Evolutionary conservation across 2,329 filamentous ascomycete genomes (phyloP).

Genomic region (Phyllosticta ampelicida): DNA sequence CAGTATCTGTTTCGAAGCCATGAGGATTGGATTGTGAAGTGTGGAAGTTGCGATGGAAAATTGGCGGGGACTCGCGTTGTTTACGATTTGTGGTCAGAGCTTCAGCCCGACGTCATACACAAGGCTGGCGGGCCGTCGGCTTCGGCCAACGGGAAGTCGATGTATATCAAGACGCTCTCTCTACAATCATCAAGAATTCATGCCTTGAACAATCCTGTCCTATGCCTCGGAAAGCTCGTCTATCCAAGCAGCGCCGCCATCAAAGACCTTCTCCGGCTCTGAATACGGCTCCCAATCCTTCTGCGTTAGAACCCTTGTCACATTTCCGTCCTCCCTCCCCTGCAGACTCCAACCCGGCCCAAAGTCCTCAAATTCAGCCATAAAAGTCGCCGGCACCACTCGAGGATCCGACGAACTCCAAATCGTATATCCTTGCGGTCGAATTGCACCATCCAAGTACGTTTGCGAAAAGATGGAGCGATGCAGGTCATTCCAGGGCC

Average conservation of each 20-base stretch:
- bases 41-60: background rate
- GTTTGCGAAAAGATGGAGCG: conserved; percentile 46
- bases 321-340: conserved; percentile 30
- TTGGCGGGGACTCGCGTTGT: background rate
- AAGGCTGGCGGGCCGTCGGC: conserved; percentile 1
- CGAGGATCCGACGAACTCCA: conserved; percentile 38
- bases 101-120: conserved; percentile 5
- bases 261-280: conserved; percentile 36
- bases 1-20: background rate
- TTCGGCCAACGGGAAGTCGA: conserved; percentile 9
- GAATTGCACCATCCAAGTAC: conserved; percentile 45
- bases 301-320: conserved; percentile 39
- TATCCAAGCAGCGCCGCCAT: conserved; percentile 12
- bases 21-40: conserved; percentile 1
- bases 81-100: conserved; percentile 4
- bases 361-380: conserved; percentile 44
- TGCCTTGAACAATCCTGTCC: background rate
- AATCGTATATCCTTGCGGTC: conserved; percentile 43
- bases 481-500: conserved; percentile 52
- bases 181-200: background rate
- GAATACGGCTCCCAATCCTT: conserved; percentile 29
- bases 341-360: conserved; percentile 46
- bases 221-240: background rate
- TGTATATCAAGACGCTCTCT: background rate
- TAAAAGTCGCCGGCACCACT: conserved; percentile 38